These are phyloP conservation scores for Cercospora sojina DNA, from an alignment of 2,329 filamentous ascomycete genomes.

Conservation along the genomic window DNA sequence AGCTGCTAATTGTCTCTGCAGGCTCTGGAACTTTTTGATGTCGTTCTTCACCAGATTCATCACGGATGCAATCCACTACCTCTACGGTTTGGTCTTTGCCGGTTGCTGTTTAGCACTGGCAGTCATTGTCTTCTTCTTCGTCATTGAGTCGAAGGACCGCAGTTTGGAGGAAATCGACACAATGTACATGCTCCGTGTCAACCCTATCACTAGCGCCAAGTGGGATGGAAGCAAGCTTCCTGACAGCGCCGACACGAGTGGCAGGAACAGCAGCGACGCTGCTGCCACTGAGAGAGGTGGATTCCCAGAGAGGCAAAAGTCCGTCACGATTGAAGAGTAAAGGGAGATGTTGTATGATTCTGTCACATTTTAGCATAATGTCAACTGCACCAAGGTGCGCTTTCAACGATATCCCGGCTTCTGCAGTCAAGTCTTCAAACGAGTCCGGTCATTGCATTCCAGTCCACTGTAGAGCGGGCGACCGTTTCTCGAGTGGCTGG, in stretches of 20 bases:
- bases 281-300: slow-evolving; percentile 16
- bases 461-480: neutral
- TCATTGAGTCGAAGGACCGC: slow-evolving; percentile 41
- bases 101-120: slow-evolving; percentile 39
- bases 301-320: slow-evolving; percentile 20
- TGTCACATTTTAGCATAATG: neutral
- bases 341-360: neutral
- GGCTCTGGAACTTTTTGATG: slow-evolving; percentile 34
- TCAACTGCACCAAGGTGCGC: neutral
- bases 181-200: slow-evolving; percentile 41
- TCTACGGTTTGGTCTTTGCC: slow-evolving; percentile 44
- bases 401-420: neutral
- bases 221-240: slow-evolving; percentile 37
- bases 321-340: slow-evolving; percentile 25
- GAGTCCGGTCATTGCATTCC: neutral
- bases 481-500: neutral
- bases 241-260: slow-evolving; percentile 27
- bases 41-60: slow-evolving; percentile 44
- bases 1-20: neutral
- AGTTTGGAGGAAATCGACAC: slow-evolving; percentile 44
- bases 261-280: slow-evolving; percentile 26
- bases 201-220: slow-evolving; percentile 34
- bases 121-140: slow-evolving; percentile 42
- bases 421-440: neutral
- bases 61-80: slow-evolving; percentile 41